Percentiles rank a stretch among this genome's conserved stretches.
phyloP scores from a whole-genome alignment of 345 rosid species.

The Xanthoceras sorbifolium region DNA sequence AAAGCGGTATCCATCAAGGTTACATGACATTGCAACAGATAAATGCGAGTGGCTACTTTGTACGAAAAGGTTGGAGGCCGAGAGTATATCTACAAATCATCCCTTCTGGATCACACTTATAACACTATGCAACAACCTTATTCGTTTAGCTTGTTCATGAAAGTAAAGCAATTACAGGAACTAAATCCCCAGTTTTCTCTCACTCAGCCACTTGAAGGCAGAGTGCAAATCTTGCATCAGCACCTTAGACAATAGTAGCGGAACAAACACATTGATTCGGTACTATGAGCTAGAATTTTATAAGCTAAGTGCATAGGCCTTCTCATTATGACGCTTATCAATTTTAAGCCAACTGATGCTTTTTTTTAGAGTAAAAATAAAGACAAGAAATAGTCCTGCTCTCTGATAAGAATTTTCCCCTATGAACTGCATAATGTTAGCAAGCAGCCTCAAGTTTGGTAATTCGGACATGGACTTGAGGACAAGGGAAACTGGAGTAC shows the following conservation, averaged over 20 bases:
- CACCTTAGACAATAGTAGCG: neutral
- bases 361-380: neutral
- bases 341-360: neutral
- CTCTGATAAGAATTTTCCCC: neutral
- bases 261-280: neutral
- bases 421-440: neutral
- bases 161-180: neutral
- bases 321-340: neutral
- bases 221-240: neutral
- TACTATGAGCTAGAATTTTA: neutral
- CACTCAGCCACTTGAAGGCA: neutral
- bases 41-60: neutral
- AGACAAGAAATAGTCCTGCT: neutral
- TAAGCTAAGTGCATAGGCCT: neutral
- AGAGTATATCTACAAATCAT: too few relatives aligned
- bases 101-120: neutral
- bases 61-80: too few relatives aligned
- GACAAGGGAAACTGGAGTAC: conserved; percentile 32
- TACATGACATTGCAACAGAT: conserved; percentile 8
- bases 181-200: neutral
- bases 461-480: neutral
- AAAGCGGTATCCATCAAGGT: neutral
- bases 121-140: neutral
- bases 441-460: neutral
- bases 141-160: neutral